Evolutionary conservation across 1,139 yeast species (phyloP).

Genomic region (Yamadazyma trypodendri): DNA sequence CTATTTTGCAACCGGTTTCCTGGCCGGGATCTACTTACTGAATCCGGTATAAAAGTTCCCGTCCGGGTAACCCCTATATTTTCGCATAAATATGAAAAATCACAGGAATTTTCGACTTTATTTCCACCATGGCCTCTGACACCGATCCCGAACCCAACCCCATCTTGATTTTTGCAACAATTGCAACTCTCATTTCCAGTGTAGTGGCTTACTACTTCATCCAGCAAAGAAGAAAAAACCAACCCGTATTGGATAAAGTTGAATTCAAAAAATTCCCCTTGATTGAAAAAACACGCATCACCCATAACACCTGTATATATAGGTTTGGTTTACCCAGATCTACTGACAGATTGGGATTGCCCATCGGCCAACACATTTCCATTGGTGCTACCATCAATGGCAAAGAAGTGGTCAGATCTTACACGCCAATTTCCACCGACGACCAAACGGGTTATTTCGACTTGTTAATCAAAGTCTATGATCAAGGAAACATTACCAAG

Average conservation of each 20-base stretch:
- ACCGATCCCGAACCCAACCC: constrained; percentile 33
- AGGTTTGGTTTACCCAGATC: constrained; percentile 81
- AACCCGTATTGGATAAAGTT: constrained; percentile 61
- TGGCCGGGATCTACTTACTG: constrained; percentile 1
- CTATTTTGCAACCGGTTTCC: no score
- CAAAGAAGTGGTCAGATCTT: constrained; percentile 84
- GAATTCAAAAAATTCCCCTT: constrained; percentile 80
- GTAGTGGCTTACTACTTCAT: constrained; percentile 38
- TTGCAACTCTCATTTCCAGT: constrained; percentile 40
- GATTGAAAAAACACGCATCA: constrained; percentile 71
- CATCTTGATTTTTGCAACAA: constrained; percentile 36
- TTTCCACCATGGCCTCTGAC: not conserved
- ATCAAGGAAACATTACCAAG: constrained; percentile 84
- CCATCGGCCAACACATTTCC: constrained; percentile 92
- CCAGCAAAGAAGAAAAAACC: constrained; percentile 37
- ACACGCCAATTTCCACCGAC: constrained; percentile 91
- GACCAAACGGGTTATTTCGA: constrained; percentile 86
- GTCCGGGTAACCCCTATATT: constrained; percentile 5
- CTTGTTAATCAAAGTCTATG: constrained; percentile 87
- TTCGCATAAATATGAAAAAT: constrained; percentile 1
- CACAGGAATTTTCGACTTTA: not conserved
- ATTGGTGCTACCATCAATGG: constrained; percentile 66
- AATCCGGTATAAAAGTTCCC: not conserved
- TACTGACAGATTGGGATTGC: constrained; percentile 78
- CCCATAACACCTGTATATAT: constrained; percentile 83